These are phyloP conservation scores for Lipomyces orientalis DNA, from an alignment of 805 yeast species.

Conservation along the genomic window DNA sequence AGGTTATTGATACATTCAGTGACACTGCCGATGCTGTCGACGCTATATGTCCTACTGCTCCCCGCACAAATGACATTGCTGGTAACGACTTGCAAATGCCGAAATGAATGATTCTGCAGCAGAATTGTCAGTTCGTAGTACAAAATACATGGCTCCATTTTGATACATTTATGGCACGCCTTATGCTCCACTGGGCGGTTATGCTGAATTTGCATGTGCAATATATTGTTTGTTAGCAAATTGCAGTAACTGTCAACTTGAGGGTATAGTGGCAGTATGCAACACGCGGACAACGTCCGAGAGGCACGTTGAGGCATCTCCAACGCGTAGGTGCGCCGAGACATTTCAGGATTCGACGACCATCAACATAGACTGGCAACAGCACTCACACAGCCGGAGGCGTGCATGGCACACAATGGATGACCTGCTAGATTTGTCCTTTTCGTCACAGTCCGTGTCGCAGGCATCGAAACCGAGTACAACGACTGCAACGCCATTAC, in stretches of 20 bases:
- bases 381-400: neutral
- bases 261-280: too few relatives aligned
- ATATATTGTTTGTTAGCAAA: too few relatives aligned
- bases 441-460: constrained; percentile 13
- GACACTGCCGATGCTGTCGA: neutral
- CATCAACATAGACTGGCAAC: neutral
- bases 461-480: neutral
- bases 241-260: too few relatives aligned
- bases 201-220: too few relatives aligned
- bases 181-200: too few relatives aligned
- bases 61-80: constrained; percentile 18
- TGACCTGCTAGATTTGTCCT: constrained; percentile 33
- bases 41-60: constrained; percentile 8
- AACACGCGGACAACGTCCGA: too few relatives aligned
- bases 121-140: too few relatives aligned
- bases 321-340: neutral
- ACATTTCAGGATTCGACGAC: neutral
- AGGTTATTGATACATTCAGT: neutral
- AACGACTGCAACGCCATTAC: neutral
- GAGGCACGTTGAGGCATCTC: neutral
- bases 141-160: too few relatives aligned
- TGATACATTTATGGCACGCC: too few relatives aligned
- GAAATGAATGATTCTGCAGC: too few relatives aligned
- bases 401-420: constrained; percentile 22
- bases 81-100: neutral